Evolutionary conservation across 2,329 filamentous ascomycete species (phyloP), one percentile per base, ranked within the genome.

Genomic region (Cytospora piceae): DNA sequence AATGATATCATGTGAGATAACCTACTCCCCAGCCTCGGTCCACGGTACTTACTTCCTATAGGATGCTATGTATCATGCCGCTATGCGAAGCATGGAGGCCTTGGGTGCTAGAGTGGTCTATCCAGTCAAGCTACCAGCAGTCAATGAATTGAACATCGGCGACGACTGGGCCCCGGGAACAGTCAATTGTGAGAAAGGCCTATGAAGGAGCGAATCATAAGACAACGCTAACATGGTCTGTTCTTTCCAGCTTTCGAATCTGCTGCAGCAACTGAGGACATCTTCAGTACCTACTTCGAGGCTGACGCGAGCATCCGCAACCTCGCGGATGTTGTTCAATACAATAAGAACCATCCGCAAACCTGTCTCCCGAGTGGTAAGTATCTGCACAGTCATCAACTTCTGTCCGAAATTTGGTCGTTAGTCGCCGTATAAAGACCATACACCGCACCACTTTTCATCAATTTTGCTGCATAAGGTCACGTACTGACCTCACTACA

Each of bases 31-130:
- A 11, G n/a, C n/a, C n/a, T 49, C 42, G 14, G 15, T 20, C 14
- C 42, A 49, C n/a, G 11, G 15, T 6, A 49, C 6, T 49, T 4
- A 49, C 15, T 22, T 49, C 2, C 42, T 49, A 3, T 24, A 55
- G 53, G 9, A 55, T 24, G 7, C 6, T 15, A 20, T 24, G 7
- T 55, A 55, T 29, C n/a, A 34, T 20, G 24, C 53, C 17, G 53
- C 24, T 8, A 55, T 55, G 20, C 24, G 24, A 24, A 29, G 6
- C 1, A 34, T 55, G 53, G 24, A 55, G 31, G 20, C 24, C 17
- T 24, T 55, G 53, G 53, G 8, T 29, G 53, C 53, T 20, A n/a
- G n/a, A 34, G 53, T 55, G 17, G n/a, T 55, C 31, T 55, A 55
- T 34, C 53, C 53, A 17, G 53, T 55, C 24, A 29, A 34, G 24